phyloP scores from a whole-genome alignment of 495 filamentous ascomycete species.

The Penicillium steckii region DNA sequence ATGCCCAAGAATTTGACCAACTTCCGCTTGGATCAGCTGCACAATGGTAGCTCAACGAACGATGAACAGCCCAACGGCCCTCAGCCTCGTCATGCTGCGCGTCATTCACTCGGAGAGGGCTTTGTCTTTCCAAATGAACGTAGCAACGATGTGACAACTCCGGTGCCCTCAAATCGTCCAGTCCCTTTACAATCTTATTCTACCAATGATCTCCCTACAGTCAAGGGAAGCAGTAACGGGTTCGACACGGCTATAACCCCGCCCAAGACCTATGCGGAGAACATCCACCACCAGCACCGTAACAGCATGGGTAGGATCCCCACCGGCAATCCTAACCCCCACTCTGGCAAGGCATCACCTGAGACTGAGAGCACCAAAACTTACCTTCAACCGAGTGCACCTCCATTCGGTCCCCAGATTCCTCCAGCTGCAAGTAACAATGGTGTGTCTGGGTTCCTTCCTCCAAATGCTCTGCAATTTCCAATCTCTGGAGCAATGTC shows the following conservation, averaged over 20 bases:
- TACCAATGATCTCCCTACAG: conserved; percentile 83
- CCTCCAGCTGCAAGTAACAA: conserved; percentile 19
- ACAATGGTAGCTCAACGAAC: conserved; percentile 13
- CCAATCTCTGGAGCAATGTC: conserved; percentile 37
- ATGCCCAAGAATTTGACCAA: conserved; percentile 63
- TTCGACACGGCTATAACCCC: conserved; percentile 52
- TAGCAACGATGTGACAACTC: conserved; percentile 22
- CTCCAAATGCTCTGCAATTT: conserved; percentile 23
- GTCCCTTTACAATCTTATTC: conserved; percentile 73
- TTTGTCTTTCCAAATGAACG: conserved; percentile 32
- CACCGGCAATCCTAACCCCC: conserved; percentile 54
- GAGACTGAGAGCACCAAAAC: conserved; percentile 56
- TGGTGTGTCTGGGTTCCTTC: conserved; percentile 15
- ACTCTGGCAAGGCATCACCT: conserved; percentile 64
- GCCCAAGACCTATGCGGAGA: conserved; percentile 65
- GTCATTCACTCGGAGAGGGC: conserved; percentile 58
- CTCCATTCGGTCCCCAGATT: conserved; percentile 61
- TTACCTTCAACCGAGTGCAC: conserved; percentile 73
- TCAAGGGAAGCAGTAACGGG: conserved; percentile 60
- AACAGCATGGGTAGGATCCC: conserved; percentile 78
- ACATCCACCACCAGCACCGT: conserved; percentile 76
- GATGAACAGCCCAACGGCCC: conserved; percentile 19
- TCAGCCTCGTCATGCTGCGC: conserved; percentile 37
- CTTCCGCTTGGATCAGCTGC: conserved; percentile 33
- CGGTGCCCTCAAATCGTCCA: conserved; percentile 32